Base-by-base conservation (phyloP, 768 basidiomycete species). In the Dioszegia hungarica region DNA sequence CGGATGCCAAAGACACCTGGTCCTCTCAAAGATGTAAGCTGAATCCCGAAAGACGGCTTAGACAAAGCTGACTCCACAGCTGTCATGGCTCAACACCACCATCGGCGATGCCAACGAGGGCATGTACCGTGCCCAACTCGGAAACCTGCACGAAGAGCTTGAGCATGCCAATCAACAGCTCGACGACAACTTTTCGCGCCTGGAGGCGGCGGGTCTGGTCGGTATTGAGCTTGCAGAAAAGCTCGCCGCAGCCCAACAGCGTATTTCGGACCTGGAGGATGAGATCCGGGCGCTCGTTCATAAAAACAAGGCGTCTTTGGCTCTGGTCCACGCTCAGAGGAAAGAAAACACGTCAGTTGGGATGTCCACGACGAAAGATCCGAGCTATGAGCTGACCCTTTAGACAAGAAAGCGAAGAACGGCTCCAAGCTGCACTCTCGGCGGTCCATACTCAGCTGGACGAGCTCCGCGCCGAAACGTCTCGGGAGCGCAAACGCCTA, bases 21-120 rank as follows among this genome's bases (percentile, higher is more conserved):
- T 17, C 53, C 67, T 1, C 34, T 75, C 19, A 45, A 53, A 33
- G 69, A 75, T 27, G 73, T 75, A 29, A 58, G 66, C 55, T 17
- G 11, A 19, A 33, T 19, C n/a, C 22, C 9, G n/a, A n/a, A n/a
- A n/a, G n/a, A n/a, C n/a, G n/a, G n/a, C n/a, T n/a, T 33, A 33
- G 31, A 6, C 31, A 34, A 39, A 44, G 41, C 59, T 67, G 48
- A 61, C 38, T 6, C 40, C 37, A 50, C 39, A 74, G 72, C 52
- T 68, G 4, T 74, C 72, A 1, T 74, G 72, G 72, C 53, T 74
- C 15, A 61, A 74, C 19, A 66, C 60, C 3, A 71, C 67, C 9
- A 59, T 66, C 20, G 64, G 62, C 14, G 65, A 68, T 33, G 53
- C 61, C 10, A 61, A 67, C 31, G 73, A 75, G 38, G 58, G 64